Evolutionary conservation across 208 protist genomes (phyloP).

Genomic region (Vickermania ingenoplastis): DNA sequence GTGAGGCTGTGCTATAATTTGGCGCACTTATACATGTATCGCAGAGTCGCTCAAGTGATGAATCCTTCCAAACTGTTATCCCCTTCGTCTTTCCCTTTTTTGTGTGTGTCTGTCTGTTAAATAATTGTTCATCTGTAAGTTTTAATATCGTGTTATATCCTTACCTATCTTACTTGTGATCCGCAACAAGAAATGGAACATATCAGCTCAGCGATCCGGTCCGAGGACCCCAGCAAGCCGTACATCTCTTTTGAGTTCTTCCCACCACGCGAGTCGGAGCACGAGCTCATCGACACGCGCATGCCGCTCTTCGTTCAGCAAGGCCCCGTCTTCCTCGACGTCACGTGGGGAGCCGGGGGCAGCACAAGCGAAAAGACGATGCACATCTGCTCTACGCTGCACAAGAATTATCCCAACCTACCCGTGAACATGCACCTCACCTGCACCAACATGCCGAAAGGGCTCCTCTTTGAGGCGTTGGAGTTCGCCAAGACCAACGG

Average conservation of each 20-base stretch:
- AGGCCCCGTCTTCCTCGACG: slow-evolving; percentile 89
- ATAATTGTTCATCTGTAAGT: too few relatives aligned
- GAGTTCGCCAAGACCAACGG: slow-evolving; percentile 70
- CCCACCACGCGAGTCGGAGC: slow-evolving; percentile 85
- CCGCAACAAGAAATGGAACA: too few relatives aligned
- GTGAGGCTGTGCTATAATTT: too few relatives aligned
- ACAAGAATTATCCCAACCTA: slow-evolving; percentile 69
- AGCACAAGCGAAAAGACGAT: slow-evolving; percentile 69
- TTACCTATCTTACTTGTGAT: too few relatives aligned
- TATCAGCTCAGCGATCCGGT: slow-evolving; percentile 19
- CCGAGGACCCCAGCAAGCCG: slow-evolving; percentile 26
- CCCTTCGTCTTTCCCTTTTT: too few relatives aligned
- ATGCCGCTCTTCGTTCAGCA: slow-evolving; percentile 76
- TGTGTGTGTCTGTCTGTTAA: too few relatives aligned
- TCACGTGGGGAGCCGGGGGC: slow-evolving; percentile 96
- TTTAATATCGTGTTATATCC: too few relatives aligned
- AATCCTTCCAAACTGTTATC: too few relatives aligned
- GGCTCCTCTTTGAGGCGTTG: slow-evolving; percentile 65
- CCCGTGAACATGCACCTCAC: slow-evolving; percentile 90
- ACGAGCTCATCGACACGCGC: slow-evolving; percentile 65
- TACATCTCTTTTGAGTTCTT: slow-evolving; percentile 95
- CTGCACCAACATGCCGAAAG: slow-evolving; percentile 87
- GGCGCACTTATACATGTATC: too few relatives aligned
- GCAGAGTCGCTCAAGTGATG: too few relatives aligned
- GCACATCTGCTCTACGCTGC: slow-evolving; percentile 69